A percentile compares a stretch with the other conserved stretches of the same genome.
phyloP scores from a whole-genome alignment of 2,329 filamentous ascomycete species.

The Colletotrichum lini region DNA sequence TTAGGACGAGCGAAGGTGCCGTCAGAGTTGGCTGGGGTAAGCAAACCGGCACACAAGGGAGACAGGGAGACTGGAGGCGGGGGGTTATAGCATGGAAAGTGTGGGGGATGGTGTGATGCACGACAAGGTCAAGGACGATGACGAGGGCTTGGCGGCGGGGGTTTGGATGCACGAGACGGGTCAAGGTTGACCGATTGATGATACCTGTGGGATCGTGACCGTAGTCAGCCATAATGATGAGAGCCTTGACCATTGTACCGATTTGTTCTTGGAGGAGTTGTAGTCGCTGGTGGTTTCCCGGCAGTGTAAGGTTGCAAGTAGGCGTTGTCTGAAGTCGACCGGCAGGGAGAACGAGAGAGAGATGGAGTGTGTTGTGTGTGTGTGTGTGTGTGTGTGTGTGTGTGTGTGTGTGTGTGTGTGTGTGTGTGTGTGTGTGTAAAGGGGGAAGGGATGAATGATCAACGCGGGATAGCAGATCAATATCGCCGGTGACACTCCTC shows the following conservation, averaged over 20 bases:
- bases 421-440: neutral
- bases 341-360: neutral
- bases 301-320: neutral
- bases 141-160: conserved; percentile 1
- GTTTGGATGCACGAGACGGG: neutral
- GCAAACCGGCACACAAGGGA: neutral
- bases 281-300: too few species aligned
- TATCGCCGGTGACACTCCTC: conserved; percentile 18
- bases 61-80: neutral
- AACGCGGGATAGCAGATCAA: conserved; percentile 27
- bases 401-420: neutral
- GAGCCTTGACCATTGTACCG: conserved; percentile 52
- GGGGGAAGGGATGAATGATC: conserved; percentile 12
- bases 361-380: too few species aligned
- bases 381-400: too few species aligned
- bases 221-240: conserved; percentile 68
- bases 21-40: neutral
- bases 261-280: neutral
- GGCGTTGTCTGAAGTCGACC: neutral
- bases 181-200: neutral
- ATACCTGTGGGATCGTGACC: conserved; percentile 69
- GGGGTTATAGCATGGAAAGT: neutral
- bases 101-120: conserved; percentile 6
- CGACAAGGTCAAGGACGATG: conserved; percentile 6
- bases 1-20: neutral